Conservation (phyloP, 305 asterid genomes). For the Coffea humblotiana region DNA sequence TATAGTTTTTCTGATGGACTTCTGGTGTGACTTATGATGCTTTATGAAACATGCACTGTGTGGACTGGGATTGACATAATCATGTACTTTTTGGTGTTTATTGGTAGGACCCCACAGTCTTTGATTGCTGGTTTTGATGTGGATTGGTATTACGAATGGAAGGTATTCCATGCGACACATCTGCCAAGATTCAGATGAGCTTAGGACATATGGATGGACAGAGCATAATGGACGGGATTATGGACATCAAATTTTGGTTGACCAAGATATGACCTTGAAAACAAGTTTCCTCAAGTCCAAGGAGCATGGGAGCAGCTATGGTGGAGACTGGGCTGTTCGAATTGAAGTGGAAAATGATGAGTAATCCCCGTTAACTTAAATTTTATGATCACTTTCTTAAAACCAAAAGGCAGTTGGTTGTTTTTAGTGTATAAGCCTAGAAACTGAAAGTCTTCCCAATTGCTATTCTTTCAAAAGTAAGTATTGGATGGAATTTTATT, state of each 20-base stretch:
- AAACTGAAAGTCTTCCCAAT: background rate
- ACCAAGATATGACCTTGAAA: constrained; percentile 66
- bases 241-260: constrained; percentile 80
- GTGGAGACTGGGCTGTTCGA: constrained; percentile 96
- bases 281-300: constrained; percentile 81
- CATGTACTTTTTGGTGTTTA: constrained; percentile 24
- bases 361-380: constrained; percentile 45
- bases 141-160: constrained; percentile 90
- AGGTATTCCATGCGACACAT: constrained; percentile 84
- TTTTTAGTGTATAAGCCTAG: background rate
- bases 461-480: background rate
- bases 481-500: background rate
- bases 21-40: background rate
- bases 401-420: background rate
- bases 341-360: constrained; percentile 62
- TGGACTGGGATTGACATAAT: background rate
- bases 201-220: constrained; percentile 85
- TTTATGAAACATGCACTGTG: background rate
- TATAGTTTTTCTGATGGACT: background rate
- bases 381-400: constrained; percentile 5
- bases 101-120: constrained; percentile 82
- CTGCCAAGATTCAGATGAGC: constrained; percentile 89
- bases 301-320: constrained; percentile 82
- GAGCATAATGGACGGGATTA: constrained; percentile 93
- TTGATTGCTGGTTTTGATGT: constrained; percentile 92